Evolutionary conservation across 345 rosid species (phyloP).

Genomic region (rapeseed (Brassica napus)): DNA sequence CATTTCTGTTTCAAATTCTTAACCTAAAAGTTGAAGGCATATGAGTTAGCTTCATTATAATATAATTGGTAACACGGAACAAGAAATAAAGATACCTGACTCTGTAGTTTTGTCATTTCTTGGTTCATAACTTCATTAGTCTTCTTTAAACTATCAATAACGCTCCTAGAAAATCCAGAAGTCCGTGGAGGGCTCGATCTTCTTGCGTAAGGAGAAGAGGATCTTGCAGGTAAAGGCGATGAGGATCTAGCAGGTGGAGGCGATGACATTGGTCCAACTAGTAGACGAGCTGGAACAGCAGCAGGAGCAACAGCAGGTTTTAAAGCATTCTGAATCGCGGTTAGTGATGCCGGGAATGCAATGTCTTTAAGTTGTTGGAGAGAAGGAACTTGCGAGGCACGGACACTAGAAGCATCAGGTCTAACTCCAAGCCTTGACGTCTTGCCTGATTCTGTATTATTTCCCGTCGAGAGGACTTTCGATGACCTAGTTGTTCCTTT

Average conservation of each 20-base stretch:
- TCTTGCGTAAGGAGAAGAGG: constrained; percentile 45
- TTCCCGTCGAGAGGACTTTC: constrained; percentile 55
- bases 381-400: constrained; percentile 85
- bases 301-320: constrained; percentile 50
- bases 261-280: constrained; percentile 23
- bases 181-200: constrained; percentile 80
- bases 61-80: neutral
- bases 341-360: constrained; percentile 68
- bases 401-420: constrained; percentile 48
- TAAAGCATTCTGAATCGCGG: constrained; percentile 63
- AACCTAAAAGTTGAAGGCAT: constrained; percentile 45
- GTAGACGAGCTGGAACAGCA: constrained; percentile 12
- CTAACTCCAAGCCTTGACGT: constrained; percentile 54
- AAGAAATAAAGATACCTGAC: constrained; percentile 51
- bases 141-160: constrained; percentile 85
- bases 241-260: constrained; percentile 40
- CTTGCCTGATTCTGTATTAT: constrained; percentile 53
- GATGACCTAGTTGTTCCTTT: constrained; percentile 52
- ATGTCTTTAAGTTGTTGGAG: constrained; percentile 67
- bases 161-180: constrained; percentile 66
- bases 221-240: constrained; percentile 37
- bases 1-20: constrained; percentile 61
- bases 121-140: constrained; percentile 82
- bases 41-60: neutral
- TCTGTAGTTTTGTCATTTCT: constrained; percentile 71